Percentiles rank a stretch among this genome's conserved stretches.
These are phyloP conservation scores for Metschnikowia picachoensis DNA, from an alignment of 805 yeast genomes.

Conservation along the genomic window DNA sequence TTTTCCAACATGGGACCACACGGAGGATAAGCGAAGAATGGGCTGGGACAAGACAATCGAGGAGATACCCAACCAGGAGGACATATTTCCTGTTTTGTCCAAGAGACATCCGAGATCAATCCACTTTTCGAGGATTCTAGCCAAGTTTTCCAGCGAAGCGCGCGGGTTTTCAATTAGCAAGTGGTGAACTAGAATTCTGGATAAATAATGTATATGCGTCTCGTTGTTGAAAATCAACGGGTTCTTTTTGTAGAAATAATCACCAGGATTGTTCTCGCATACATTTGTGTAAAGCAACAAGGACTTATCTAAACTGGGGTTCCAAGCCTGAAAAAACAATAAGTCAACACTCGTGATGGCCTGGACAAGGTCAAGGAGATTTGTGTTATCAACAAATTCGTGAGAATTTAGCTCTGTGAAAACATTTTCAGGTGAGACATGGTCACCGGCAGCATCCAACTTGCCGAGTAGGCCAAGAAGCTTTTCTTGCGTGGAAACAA, in stretches of 20 bases:
- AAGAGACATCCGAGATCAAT: slow-evolving; percentile 74
- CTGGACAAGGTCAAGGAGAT: slow-evolving; percentile 52
- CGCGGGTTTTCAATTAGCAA: slow-evolving; percentile 50
- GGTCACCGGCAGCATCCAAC: slow-evolving; percentile 4
- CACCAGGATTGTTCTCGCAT: slow-evolving; percentile 13
- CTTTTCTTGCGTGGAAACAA: slow-evolving; percentile 48
- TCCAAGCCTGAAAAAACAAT: slow-evolving; percentile 66
- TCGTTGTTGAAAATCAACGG: slow-evolving; percentile 74
- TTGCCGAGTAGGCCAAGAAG: slow-evolving; percentile 28
- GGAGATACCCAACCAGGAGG: slow-evolving; percentile 89
- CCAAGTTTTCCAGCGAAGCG: slow-evolving; percentile 44
- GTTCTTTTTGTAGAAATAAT: slow-evolving; percentile 48
- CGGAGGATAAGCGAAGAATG: slow-evolving; percentile 61
- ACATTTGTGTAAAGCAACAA: slow-evolving; percentile 57
- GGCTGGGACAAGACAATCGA: slow-evolving; percentile 80
- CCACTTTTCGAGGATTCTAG: slow-evolving; percentile 74
- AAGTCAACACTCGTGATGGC: slow-evolving; percentile 67
- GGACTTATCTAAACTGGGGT: slow-evolving; percentile 74
- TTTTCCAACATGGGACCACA: slow-evolving; percentile 72
- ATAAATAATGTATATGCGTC: slow-evolving; percentile 70
- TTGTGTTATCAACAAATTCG: slow-evolving; percentile 49
- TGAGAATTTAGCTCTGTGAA: slow-evolving; percentile 34
- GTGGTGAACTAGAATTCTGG: slow-evolving; percentile 66
- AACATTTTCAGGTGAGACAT: slow-evolving; percentile 16
- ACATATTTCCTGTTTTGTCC: slow-evolving; percentile 85